Evolutionary conservation across 441 rosid species (phyloP).

Genomic region (Theobroma grandiflorum): DNA sequence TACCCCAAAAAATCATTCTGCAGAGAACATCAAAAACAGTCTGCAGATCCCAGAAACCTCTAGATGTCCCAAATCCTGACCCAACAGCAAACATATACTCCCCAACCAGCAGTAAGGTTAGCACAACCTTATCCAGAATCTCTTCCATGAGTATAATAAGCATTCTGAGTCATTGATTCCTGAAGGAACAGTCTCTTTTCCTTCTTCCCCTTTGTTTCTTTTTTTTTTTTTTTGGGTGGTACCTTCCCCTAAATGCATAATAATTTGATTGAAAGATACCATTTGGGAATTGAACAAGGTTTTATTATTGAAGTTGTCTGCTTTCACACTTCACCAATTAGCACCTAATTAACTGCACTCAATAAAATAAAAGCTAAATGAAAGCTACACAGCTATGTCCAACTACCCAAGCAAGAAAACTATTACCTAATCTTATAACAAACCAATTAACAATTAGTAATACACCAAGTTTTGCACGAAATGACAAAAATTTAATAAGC

Average conservation of each 20-base stretch:
- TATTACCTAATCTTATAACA: conserved; percentile 9
- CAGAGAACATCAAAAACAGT: no score
- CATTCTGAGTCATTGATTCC: background rate
- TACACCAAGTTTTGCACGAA: background rate
- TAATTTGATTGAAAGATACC: background rate
- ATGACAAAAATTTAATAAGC: background rate
- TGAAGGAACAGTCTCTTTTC: background rate
- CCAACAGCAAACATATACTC: no score
- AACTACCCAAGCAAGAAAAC: background rate
- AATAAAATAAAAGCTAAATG: background rate
- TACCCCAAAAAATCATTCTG: no score
- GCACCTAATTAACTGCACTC: conserved; percentile 13
- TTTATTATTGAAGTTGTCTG: background rate
- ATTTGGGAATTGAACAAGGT: background rate
- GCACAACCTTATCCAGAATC: no score
- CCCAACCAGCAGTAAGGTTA: no score
- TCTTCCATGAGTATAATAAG: background rate
- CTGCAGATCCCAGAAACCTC: no score
- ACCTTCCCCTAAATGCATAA: background rate
- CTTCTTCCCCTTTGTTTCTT: background rate
- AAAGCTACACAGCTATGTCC: background rate
- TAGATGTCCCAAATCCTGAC: no score
- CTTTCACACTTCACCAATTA: background rate
- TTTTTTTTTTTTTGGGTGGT: background rate
- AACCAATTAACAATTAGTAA: conserved; percentile 1